These are phyloP conservation scores for Cerioporus squamosus DNA, from an alignment of 1,284 basidiomycete species.

Conservation along the genomic window DNA sequence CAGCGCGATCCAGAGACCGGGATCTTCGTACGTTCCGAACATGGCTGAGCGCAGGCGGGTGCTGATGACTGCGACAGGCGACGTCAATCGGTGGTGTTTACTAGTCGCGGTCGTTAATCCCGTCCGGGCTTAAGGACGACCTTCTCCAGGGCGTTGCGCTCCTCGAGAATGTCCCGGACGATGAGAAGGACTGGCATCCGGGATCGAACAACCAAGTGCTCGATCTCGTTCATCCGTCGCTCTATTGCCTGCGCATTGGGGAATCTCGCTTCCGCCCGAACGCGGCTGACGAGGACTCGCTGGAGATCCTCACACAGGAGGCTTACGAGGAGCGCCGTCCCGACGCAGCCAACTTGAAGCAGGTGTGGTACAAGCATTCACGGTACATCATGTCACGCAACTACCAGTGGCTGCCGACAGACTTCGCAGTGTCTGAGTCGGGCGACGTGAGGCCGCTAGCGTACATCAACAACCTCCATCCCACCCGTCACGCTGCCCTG, in stretches of 20 bases:
- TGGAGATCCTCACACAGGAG: too few relatives aligned
- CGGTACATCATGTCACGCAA: not conserved
- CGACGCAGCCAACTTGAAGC: too few relatives aligned
- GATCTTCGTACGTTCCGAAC: conserved; percentile 32
- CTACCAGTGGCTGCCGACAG: not conserved
- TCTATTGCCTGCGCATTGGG: conserved; percentile 10
- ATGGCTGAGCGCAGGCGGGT: not conserved
- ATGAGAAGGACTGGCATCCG: conserved; percentile 11
- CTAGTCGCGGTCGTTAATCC: not conserved
- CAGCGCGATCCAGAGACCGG: not conserved
- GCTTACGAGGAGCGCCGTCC: not conserved
- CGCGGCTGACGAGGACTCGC: not conserved
- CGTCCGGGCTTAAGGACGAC: not conserved
- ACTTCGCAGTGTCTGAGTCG: not conserved
- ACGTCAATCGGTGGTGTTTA: not conserved
- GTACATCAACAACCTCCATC: conserved; percentile 1
- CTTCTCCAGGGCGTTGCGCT: not conserved
- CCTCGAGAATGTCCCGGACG: conserved; percentile 4
- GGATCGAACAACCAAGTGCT: conserved; percentile 6
- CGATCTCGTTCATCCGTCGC: conserved; percentile 10
- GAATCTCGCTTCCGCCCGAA: not conserved
- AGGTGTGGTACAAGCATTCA: not conserved
- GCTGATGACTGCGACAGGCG: not conserved
- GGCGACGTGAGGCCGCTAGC: not conserved
- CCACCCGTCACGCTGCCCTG: not conserved